These are phyloP conservation scores for Ganoderma lingzhi DNA, from an alignment of 1,284 basidiomycete species.

Conservation along the genomic window DNA sequence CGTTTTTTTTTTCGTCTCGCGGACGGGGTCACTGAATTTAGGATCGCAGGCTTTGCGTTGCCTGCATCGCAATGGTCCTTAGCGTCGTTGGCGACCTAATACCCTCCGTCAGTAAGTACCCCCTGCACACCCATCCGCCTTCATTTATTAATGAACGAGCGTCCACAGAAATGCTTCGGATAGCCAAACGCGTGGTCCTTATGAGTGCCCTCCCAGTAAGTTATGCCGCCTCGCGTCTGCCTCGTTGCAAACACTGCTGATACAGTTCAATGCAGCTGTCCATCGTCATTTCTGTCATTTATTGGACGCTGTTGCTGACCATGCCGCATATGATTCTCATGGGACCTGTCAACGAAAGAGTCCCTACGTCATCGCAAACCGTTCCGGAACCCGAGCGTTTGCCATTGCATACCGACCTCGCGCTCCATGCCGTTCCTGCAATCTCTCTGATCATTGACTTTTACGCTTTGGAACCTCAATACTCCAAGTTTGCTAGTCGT, in stretches of 20 bases:
- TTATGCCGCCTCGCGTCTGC: conserved; percentile 24
- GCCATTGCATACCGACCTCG: conserved; percentile 69
- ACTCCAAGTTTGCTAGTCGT: conserved; percentile 52
- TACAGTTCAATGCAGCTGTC: conserved; percentile 53
- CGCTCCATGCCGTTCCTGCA: conserved; percentile 73
- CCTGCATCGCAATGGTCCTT: conserved; percentile 59
- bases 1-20: not conserved
- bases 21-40: not conserved
- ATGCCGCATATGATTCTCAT: conserved; percentile 60
- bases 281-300: conserved; percentile 75
- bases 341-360: conserved; percentile 36
- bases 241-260: conserved; percentile 11
- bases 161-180: conserved; percentile 46
- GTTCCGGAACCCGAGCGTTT: conserved; percentile 54
- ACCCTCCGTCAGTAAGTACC: conserved; percentile 53
- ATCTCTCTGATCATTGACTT: conserved; percentile 74
- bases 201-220: conserved; percentile 69
- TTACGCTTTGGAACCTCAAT: conserved; percentile 71
- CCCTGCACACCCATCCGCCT: not conserved
- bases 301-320: conserved; percentile 69
- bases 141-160: conserved; percentile 8
- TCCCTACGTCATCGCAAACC: conserved; percentile 48
- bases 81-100: conserved; percentile 58
- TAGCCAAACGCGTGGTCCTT: conserved; percentile 62
- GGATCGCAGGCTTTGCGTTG: conserved; percentile 52